phyloP scores from a whole-genome alignment of 495 filamentous ascomycete species.

The Lophium mytilinum region DNA sequence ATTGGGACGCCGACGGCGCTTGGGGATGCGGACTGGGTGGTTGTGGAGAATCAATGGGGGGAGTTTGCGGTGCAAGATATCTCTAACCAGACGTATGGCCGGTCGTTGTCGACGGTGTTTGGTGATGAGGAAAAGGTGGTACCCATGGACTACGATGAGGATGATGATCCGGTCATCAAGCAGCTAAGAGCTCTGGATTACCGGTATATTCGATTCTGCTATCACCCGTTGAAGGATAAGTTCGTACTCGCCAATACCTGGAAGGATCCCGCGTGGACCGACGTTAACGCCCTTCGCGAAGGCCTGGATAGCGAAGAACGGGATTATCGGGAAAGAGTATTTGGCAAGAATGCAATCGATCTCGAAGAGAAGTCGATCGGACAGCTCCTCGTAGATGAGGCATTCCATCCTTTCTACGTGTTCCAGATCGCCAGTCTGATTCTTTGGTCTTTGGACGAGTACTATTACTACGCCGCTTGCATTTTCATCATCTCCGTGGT shows the following conservation, averaged over 20 bases:
- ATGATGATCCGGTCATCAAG: conserved; percentile 70
- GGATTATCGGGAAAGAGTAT: conserved; percentile 72
- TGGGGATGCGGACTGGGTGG: conserved; percentile 76
- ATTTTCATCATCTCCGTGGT: conserved; percentile 92
- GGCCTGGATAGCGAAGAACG: conserved; percentile 92
- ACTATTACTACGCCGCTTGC: conserved; percentile 94
- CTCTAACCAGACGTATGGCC: conserved; percentile 60
- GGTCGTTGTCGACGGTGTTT: conserved; percentile 80
- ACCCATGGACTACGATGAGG: conserved; percentile 60
- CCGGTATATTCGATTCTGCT: conserved; percentile 88
- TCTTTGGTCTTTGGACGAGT: conserved; percentile 91
- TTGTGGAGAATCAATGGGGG: conserved; percentile 90
- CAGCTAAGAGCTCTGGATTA: conserved; percentile 74
- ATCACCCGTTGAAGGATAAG: conserved; percentile 77
- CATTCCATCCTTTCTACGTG: conserved; percentile 95
- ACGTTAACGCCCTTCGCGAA: conserved; percentile 61
- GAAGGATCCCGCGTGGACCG: conserved; percentile 86
- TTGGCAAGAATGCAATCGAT: conserved; percentile 81
- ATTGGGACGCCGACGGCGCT: conserved; percentile 61
- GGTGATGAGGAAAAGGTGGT: conserved; percentile 51
- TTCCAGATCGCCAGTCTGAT: conserved; percentile 94
- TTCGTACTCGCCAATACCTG: conserved; percentile 80
- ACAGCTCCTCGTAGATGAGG: conserved; percentile 87
- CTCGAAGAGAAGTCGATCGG: conserved; percentile 78
- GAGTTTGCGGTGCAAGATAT: conserved; percentile 71